Conservation (phyloP, 768 basidiomycete genomes). For the Hygrophoropsis aurantiaca region DNA sequence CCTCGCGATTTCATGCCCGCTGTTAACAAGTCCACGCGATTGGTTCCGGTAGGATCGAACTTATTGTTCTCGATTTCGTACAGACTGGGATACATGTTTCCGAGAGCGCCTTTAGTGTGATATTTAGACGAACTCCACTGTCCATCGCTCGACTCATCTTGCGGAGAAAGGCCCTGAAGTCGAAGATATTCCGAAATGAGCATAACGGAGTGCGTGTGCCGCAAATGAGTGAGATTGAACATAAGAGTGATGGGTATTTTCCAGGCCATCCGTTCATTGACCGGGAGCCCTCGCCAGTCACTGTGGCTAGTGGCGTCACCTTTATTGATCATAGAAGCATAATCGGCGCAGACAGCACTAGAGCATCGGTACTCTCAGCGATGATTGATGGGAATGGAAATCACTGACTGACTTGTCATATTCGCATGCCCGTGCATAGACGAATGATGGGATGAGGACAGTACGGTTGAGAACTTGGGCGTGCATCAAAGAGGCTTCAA, state of each 20-base stretch:
- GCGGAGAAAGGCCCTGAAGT: slow-evolving; percentile 34
- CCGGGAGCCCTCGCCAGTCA: slow-evolving; percentile 42
- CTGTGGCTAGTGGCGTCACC: slow-evolving; percentile 37
- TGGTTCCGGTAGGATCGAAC: slow-evolving; percentile 33
- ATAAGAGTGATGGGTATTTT: slow-evolving; percentile 35
- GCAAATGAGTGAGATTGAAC: slow-evolving; percentile 44
- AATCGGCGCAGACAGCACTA: slow-evolving; percentile 40
- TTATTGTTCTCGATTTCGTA: slow-evolving; percentile 35
- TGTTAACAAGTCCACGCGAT: slow-evolving; percentile 38
- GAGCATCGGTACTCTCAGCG: neutral
- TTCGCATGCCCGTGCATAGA: slow-evolving; percentile 48
- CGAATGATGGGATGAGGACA: slow-evolving; percentile 43
- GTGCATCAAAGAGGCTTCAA: slow-evolving; percentile 45
- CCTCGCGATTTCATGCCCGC: slow-evolving; percentile 31
- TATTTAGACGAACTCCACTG: slow-evolving; percentile 37
- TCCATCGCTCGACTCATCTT: slow-evolving; percentile 36
- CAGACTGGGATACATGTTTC: slow-evolving; percentile 21
- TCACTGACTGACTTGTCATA: slow-evolving; percentile 27
- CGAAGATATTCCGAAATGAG: slow-evolving; percentile 42
- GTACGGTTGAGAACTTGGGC: slow-evolving; percentile 42
- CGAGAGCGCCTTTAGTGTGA: slow-evolving; percentile 21
- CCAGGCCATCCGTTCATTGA: slow-evolving; percentile 37
- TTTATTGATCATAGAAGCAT: slow-evolving; percentile 45
- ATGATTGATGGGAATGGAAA: neutral
- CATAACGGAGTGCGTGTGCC: slow-evolving; percentile 35